Conservation (phyloP, 306 rosid genomes). For the Cucumis melo region DNA sequence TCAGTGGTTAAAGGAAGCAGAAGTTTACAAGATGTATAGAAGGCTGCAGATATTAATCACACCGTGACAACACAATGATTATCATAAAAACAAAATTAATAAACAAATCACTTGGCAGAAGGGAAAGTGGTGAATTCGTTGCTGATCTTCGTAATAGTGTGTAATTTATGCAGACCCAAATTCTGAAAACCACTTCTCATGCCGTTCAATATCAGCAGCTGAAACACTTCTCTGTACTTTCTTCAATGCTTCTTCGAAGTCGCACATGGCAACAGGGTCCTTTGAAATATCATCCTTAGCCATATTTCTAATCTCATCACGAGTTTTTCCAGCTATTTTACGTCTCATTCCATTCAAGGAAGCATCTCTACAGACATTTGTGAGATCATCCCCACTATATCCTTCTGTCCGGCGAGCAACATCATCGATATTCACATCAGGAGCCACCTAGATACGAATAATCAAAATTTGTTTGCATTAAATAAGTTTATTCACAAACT, state of each 20-base stretch:
- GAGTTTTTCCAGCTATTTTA: slow-evolving; percentile 95
- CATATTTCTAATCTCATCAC: slow-evolving; percentile 96
- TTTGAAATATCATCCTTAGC: slow-evolving; percentile 90
- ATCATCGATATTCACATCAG: slow-evolving; percentile 70
- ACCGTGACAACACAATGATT: neutral
- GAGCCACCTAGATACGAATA: slow-evolving; percentile 49
- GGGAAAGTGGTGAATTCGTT: neutral
- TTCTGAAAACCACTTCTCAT: slow-evolving; percentile 92
- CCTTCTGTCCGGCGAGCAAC: slow-evolving; percentile 96
- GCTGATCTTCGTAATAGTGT: neutral
- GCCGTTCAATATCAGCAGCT: slow-evolving; percentile 69
- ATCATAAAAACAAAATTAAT: neutral
- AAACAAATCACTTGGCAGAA: slow-evolving; percentile 1
- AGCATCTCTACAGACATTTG: slow-evolving; percentile 93
- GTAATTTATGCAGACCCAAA: slow-evolving; percentile 66
- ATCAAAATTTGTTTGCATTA: neutral
- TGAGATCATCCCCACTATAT: slow-evolving; percentile 96
- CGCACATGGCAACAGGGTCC: slow-evolving; percentile 97
- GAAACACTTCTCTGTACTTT: slow-evolving; percentile 97
- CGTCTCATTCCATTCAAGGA: slow-evolving; percentile 98
- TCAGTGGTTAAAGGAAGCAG: neutral
- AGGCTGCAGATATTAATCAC: slow-evolving; percentile 5
- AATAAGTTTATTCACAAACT: neutral
- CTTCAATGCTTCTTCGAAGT: slow-evolving; percentile 83
- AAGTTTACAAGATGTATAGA: neutral